A percentile compares a stretch with the other conserved stretches of the same genome.
Evolutionary conservation across 2,329 filamentous ascomycete species (phyloP).

Genomic region (Trichoderma gracile): DNA sequence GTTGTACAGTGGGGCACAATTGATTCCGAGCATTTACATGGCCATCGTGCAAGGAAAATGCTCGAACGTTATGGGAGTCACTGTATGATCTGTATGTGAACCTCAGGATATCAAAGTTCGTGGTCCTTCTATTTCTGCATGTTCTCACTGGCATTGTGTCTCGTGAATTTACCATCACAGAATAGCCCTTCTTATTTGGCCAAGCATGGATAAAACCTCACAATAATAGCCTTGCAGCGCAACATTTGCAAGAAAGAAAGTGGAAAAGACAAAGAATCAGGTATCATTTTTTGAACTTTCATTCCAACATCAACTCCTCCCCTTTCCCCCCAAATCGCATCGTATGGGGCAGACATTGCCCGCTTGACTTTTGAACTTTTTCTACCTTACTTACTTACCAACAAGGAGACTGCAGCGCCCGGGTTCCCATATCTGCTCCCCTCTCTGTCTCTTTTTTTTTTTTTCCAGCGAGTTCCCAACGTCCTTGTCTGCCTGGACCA

Average conservation of each 20-base stretch:
- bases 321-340: conserved; percentile 13
- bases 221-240: not conserved
- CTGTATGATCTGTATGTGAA: no score
- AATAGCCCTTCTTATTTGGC: no score
- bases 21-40: no score
- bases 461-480: no score
- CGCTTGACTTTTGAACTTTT: conserved; percentile 6
- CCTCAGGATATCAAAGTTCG: no score
- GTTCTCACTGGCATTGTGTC: no score
- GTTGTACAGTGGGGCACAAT: no score
- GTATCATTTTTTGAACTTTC: conserved; percentile 26
- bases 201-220: no score
- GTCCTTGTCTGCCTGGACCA: not conserved
- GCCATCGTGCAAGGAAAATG: no score
- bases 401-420: conserved; percentile 3
- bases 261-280: not conserved
- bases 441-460: not conserved
- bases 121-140: no score
- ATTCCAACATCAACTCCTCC: conserved; percentile 19
- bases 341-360: conserved; percentile 7
- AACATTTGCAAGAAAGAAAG: not conserved
- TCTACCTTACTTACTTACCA: conserved; percentile 1
- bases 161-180: no score
- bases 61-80: no score
- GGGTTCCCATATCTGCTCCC: not conserved